Conservation (phyloP, 257 asterid species). For the Sherardia arvensis region DNA sequence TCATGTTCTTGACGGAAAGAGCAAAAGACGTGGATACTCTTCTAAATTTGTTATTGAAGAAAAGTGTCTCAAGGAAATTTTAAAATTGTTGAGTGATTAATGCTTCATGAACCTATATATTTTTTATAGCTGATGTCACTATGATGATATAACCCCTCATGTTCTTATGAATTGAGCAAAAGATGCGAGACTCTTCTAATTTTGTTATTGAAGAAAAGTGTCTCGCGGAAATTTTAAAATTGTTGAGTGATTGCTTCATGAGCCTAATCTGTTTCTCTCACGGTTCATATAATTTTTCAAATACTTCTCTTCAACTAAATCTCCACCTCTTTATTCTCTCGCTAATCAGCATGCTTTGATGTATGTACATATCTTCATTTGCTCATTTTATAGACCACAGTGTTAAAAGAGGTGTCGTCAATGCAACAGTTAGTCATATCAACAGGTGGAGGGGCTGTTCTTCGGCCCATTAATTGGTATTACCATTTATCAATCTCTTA, state of each 20-base stretch:
- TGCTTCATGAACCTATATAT: too few species aligned
- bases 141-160: too few species aligned
- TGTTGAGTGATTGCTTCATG: not conserved
- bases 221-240: not conserved
- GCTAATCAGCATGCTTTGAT: not conserved
- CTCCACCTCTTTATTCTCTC: not conserved
- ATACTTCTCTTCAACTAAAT: not conserved
- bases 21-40: not conserved
- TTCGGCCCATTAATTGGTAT: conserved; percentile 89
- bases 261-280: not conserved
- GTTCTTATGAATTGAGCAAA: not conserved
- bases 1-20: not conserved
- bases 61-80: not conserved
- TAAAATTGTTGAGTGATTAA: too few species aligned
- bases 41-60: not conserved
- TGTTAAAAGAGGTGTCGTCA: conserved; percentile 49
- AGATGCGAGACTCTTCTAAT: not conserved
- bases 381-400: conserved; percentile 49
- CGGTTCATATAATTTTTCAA: not conserved
- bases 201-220: not conserved
- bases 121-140: too few species aligned
- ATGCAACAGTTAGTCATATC: conserved; percentile 73
- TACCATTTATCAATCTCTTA: not conserved
- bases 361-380: not conserved
- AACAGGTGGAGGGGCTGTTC: conserved; percentile 95